phyloP scores from a whole-genome alignment of 495 filamentous ascomycete genomes.

The Hypoxylon cercidicola region DNA sequence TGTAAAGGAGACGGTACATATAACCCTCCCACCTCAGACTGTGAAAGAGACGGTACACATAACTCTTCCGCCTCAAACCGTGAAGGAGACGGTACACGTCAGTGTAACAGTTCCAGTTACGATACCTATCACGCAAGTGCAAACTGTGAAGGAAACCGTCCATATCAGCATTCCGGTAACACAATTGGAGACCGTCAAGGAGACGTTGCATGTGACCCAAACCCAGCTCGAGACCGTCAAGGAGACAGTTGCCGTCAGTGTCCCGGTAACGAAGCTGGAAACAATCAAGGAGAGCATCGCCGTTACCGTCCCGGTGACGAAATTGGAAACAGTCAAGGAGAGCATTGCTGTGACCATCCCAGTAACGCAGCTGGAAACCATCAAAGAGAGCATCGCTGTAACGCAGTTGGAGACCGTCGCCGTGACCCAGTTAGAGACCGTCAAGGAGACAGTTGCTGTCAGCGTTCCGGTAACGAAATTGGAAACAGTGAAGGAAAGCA shows the following conservation, averaged over 20 bases:
- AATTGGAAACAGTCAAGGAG: conserved; percentile 9
- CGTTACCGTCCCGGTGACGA: neutral
- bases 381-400: neutral
- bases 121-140: neutral
- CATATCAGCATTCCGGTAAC: conserved; percentile 14
- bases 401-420: conserved; percentile 1
- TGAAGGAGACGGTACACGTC: neutral
- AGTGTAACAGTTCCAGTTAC: neutral
- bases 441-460: neutral
- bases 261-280: too few species aligned
- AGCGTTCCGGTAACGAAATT: too few species aligned
- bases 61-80: neutral
- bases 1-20: too few species aligned
- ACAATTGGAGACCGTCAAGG: conserved; percentile 6
- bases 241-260: too few species aligned
- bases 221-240: conserved; percentile 14
- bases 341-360: neutral
- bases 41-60: neutral
- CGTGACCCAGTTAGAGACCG: neutral
- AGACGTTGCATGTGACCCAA: conserved; percentile 1
- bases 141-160: conserved; percentile 28
- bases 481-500: too few species aligned
- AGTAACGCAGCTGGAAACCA: too few species aligned
- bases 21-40: too few species aligned
- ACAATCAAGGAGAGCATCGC: conserved; percentile 22